These are phyloP conservation scores for Penicillium sp. DNA, from an alignment of 2,329 filamentous ascomycete genomes.

Conservation along the genomic window DNA sequence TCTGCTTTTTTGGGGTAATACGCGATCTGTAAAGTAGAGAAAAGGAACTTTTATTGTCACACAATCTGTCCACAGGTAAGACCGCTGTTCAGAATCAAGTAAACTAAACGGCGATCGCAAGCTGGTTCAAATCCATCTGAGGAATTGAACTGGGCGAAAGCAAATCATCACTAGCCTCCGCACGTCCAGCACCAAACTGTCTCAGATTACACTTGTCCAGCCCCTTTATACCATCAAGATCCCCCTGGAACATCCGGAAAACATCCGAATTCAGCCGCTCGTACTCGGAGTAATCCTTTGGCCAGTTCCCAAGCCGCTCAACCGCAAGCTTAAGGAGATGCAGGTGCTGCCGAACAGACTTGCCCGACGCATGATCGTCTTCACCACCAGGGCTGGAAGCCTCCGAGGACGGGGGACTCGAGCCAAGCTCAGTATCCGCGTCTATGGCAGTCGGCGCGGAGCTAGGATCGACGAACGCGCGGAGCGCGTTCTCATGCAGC, in stretches of 20 bases:
- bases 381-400: constrained; percentile 1
- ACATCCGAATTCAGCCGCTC: constrained; percentile 52
- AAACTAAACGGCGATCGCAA: constrained; percentile 18
- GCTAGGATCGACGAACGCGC: constrained; percentile 40
- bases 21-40: too few species aligned
- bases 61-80: too few species aligned
- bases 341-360: constrained; percentile 43
- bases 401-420: neutral
- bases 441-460: constrained; percentile 25
- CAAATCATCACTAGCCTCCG: constrained; percentile 45
- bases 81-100: too few species aligned
- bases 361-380: constrained; percentile 18
- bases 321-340: constrained; percentile 45
- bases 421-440: neutral
- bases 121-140: constrained; percentile 8
- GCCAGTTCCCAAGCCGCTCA: constrained; percentile 46
- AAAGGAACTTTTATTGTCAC: too few species aligned
- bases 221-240: constrained; percentile 49
- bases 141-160: neutral
- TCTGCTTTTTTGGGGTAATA: too few species aligned
- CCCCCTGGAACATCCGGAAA: constrained; percentile 45
- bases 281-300: constrained; percentile 55
- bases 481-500: constrained; percentile 46
- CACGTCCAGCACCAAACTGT: constrained; percentile 52
- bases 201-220: constrained; percentile 56